These are phyloP conservation scores for Retiboletus flavoniger DNA, from an alignment of 1,284 basidiomycete genomes.

Conservation along the genomic window DNA sequence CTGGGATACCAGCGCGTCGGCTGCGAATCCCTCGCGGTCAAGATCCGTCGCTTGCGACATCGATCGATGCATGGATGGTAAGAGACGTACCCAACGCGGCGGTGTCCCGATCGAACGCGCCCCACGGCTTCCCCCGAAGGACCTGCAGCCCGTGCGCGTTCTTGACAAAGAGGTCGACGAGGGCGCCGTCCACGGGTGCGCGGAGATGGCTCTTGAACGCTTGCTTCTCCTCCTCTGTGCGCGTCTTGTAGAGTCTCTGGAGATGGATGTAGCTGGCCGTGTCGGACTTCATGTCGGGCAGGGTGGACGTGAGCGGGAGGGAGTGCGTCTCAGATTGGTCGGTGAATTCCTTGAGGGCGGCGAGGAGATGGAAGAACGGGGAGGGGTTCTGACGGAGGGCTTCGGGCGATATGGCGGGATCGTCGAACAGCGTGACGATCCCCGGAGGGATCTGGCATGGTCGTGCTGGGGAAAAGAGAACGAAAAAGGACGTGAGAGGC, in stretches of 20 bases:
- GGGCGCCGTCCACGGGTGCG: slow-evolving; percentile 45
- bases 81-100: slow-evolving; percentile 56
- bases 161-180: slow-evolving; percentile 86
- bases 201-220: slow-evolving; percentile 49
- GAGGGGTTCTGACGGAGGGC: slow-evolving; percentile 42
- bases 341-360: slow-evolving; percentile 66
- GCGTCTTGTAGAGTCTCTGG: slow-evolving; percentile 73
- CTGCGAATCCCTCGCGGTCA: slow-evolving; percentile 27
- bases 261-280: slow-evolving; percentile 80
- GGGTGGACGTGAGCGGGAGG: slow-evolving; percentile 56
- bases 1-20: slow-evolving; percentile 35
- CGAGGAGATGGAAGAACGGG: slow-evolving; percentile 86
- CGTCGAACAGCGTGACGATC: slow-evolving; percentile 62
- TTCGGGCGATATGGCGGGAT: slow-evolving; percentile 43
- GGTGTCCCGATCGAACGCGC: slow-evolving; percentile 54
- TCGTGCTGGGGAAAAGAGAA: neutral
- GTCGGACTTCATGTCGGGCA: slow-evolving; percentile 97
- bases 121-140: slow-evolving; percentile 70
- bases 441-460: slow-evolving; percentile 59
- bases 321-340: slow-evolving; percentile 46
- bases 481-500: slow-evolving; percentile 13
- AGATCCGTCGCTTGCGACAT: neutral
- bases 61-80: neutral
- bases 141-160: slow-evolving; percentile 84
- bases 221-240: slow-evolving; percentile 69